These are phyloP conservation scores for Exserohilum turcica DNA, from an alignment of 2,329 filamentous ascomycete species.

Conservation along the genomic window DNA sequence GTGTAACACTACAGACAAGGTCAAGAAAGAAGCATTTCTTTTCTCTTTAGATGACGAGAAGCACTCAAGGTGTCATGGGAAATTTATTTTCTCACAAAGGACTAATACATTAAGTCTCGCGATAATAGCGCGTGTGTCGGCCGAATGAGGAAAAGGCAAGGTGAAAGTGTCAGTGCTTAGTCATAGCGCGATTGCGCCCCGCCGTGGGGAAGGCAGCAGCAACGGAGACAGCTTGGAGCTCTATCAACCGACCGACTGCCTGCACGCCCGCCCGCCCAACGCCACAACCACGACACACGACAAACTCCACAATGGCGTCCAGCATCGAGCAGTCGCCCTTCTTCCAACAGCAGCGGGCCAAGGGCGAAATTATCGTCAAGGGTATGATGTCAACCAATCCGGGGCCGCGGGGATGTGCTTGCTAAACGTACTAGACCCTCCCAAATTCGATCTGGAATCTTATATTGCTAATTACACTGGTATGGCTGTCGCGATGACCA, in stretches of 20 bases:
- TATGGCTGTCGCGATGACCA: conserved; percentile 47
- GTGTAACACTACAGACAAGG: no score
- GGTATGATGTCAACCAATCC: conserved; percentile 25
- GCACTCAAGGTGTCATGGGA: no score
- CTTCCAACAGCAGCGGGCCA: conserved; percentile 38
- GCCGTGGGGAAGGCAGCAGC: conserved; percentile 28
- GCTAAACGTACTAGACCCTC: conserved; percentile 62
- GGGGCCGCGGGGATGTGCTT: background rate
- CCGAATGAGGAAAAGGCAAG: background rate
- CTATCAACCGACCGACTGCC: conserved; percentile 3
- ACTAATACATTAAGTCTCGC: background rate
- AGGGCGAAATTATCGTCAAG: conserved; percentile 40
- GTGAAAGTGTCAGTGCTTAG: conserved; percentile 12
- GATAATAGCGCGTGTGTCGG: background rate
- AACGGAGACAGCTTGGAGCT: conserved; percentile 19
- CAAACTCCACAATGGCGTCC: conserved; percentile 35
- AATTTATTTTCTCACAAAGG: no score
- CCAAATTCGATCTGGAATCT: conserved; percentile 88
- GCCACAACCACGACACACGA: conserved; percentile 17
- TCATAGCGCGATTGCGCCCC: conserved; percentile 13
- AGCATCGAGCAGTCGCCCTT: conserved; percentile 45
- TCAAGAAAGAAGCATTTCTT: no score
- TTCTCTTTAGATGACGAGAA: no score
- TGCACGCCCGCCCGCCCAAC: conserved; percentile 9
- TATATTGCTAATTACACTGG: conserved; percentile 91